Evolutionary conservation across 768 basidiomycete species (phyloP).

Genomic region (Amanita exitialis): DNA sequence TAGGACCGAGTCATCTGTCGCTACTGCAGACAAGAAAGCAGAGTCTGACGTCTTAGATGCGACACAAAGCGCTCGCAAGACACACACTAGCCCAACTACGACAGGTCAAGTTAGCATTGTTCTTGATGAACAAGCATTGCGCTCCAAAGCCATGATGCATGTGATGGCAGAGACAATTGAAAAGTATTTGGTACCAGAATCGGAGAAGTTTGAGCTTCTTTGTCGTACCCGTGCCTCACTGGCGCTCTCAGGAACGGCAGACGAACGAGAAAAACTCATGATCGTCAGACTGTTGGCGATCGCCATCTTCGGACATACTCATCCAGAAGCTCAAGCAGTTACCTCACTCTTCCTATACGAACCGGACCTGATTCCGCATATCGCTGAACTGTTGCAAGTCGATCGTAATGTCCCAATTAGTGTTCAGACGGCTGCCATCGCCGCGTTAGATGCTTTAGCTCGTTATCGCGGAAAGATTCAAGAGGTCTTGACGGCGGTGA

Average conservation of each 20-base stretch:
- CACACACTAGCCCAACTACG: slow-evolving; percentile 15
- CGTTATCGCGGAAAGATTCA: slow-evolving; percentile 75
- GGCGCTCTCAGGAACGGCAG: slow-evolving; percentile 49
- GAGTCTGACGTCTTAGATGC: slow-evolving; percentile 36
- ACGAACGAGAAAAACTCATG: slow-evolving; percentile 71
- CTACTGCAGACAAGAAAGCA: slow-evolving; percentile 34
- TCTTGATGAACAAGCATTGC: slow-evolving; percentile 50
- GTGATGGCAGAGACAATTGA: slow-evolving; percentile 69
- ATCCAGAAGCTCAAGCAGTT: slow-evolving; percentile 67
- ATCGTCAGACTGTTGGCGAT: slow-evolving; percentile 77
- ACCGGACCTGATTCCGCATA: slow-evolving; percentile 81
- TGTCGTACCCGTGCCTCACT: slow-evolving; percentile 79
- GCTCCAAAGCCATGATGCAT: slow-evolving; percentile 58
- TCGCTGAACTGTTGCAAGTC: slow-evolving; percentile 83
- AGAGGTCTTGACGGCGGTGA: slow-evolving; percentile 85
- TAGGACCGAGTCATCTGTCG: slow-evolving; percentile 36
- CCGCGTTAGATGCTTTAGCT: slow-evolving; percentile 84
- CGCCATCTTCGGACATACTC: slow-evolving; percentile 85
- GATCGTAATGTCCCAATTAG: slow-evolving; percentile 59
- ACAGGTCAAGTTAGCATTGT: slow-evolving; percentile 52
- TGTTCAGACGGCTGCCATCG: slow-evolving; percentile 78
- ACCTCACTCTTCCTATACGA: slow-evolving; percentile 88
- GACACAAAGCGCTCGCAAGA: slow-evolving; percentile 37
- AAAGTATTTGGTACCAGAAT: slow-evolving; percentile 57
- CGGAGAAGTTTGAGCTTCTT: slow-evolving; percentile 82